phyloP scores from a whole-genome alignment of 2,329 filamentous ascomycete genomes.

The Fusarium oligoseptatum region DNA sequence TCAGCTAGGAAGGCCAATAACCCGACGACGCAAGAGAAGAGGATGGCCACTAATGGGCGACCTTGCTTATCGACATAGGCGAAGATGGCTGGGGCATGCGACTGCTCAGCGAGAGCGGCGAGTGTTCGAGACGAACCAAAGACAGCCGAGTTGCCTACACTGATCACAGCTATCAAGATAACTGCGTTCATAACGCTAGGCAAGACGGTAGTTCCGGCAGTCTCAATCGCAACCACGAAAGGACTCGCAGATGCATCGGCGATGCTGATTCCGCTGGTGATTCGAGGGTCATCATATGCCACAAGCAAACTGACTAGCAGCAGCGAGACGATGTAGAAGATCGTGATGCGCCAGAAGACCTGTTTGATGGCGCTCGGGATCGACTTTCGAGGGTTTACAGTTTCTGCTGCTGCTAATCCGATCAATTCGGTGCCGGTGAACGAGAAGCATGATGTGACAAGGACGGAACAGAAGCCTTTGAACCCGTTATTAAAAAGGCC shows the following conservation, averaged over 20 bases:
- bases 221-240: conserved; percentile 91
- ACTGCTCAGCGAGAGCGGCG: conserved; percentile 88
- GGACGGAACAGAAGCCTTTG: conserved; percentile 81
- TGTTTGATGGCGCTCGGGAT: conserved; percentile 92
- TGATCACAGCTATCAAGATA: conserved; percentile 91
- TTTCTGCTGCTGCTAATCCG: conserved; percentile 81
- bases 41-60: conserved; percentile 80
- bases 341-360: conserved; percentile 91
- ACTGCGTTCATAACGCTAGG: conserved; percentile 93
- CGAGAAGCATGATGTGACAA: conserved; percentile 81
- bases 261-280: conserved; percentile 68
- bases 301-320: conserved; percentile 86
- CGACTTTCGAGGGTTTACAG: conserved; percentile 82
- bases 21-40: conserved; percentile 75
- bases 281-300: conserved; percentile 74
- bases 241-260: conserved; percentile 82
- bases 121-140: conserved; percentile 94
- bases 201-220: conserved; percentile 83
- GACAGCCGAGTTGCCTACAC: conserved; percentile 90
- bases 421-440: conserved; percentile 83
- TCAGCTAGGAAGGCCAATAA: conserved; percentile 83
- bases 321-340: conserved; percentile 90
- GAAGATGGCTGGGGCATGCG: conserved; percentile 81
- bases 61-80: conserved; percentile 86
- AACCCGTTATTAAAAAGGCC: conserved; percentile 86